A percentile compares a stretch with the other conserved stretches of the same genome.
Conservation (phyloP, 805 yeast species). For the Metschnikowia lachancei region DNA sequence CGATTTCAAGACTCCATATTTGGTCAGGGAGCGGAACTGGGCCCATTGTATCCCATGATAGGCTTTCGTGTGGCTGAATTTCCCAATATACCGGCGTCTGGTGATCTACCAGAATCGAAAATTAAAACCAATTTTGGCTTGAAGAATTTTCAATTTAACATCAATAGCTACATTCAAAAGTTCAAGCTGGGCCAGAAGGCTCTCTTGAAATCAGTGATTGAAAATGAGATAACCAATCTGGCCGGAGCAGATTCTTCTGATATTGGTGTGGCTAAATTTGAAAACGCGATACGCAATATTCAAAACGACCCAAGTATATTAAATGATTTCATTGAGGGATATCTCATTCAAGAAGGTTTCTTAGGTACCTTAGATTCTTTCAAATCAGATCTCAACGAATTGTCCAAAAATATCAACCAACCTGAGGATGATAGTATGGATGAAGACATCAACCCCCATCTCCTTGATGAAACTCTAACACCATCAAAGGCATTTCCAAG, state of each 20-base stretch:
- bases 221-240: slow-evolving; percentile 14
- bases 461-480: neutral
- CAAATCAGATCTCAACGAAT: slow-evolving; percentile 28
- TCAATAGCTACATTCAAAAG: slow-evolving; percentile 48
- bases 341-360: slow-evolving; percentile 40
- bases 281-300: slow-evolving; percentile 23
- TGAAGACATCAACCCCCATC: neutral
- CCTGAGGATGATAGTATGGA: slow-evolving; percentile 15
- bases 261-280: slow-evolving; percentile 12
- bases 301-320: slow-evolving; percentile 29
- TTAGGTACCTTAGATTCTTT: slow-evolving; percentile 36
- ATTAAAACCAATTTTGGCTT: slow-evolving; percentile 56
- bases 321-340: slow-evolving; percentile 36
- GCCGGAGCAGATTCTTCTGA: neutral
- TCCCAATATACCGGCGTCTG: neutral
- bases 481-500: slow-evolving; percentile 9
- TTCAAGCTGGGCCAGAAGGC: slow-evolving; percentile 33
- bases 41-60: slow-evolving; percentile 18
- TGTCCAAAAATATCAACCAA: slow-evolving; percentile 18
- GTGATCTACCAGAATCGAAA: slow-evolving; percentile 15
- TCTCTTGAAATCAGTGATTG: slow-evolving; percentile 6
- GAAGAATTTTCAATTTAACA: slow-evolving; percentile 59
- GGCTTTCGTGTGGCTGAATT: slow-evolving; percentile 19
- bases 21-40: slow-evolving; percentile 18
- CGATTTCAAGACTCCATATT: slow-evolving; percentile 44